Base-by-base conservation (phyloP, 371 early-diverging fungal genomes). In the Dinochytrium kinnereticum region DNA sequence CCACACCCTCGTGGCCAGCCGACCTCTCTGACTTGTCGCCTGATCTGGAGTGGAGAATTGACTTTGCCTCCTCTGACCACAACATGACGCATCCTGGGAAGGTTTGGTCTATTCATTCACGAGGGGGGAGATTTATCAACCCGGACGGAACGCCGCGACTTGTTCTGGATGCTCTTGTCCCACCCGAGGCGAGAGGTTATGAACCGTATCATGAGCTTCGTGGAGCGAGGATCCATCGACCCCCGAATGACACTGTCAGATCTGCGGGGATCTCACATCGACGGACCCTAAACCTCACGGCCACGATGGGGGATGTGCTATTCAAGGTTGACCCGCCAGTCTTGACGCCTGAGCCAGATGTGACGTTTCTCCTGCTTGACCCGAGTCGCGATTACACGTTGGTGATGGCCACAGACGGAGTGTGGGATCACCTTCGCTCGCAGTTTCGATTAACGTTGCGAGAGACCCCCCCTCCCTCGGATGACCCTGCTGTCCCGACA, bases 331-430 rank as follows among this genome's bases (percentile, higher is more conserved):
- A 81, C 31, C 87, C 87, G 0, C 80, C 85, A 13, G 80, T 87
- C 1, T 65, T 87, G 66, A 67, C 59, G 13, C 69, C 77, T n/a
- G 39, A 65, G 0, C 87, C 87, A 0, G 87, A 87, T 65, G 77
- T 87, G 3, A 40, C 64, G 50, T 85, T 85, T 68, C 53, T 81
- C 13, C 51, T 59, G 51, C 68, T 86, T 21, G 80, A 80, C 3
- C 31, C 59, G 2, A 71, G 39, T 17, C 68, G 76, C 36, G 78
- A 85, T 70, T 85, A 86, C 61, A 73, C 87, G 2, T 72, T 90
- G 15, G 81, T 90, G 28, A 76, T 84, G 0, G 90, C 89, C 0
- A 89, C 90, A 37, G 90, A 90, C 67, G 90, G 90, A 1, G 80
- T 90, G n/a, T 90, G 87, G 78, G 90, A 90, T 76, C 90, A 90